These are phyloP conservation scores for Casaregolazyma suthepensis DNA, from an alignment of 1,139 yeast species.

Conservation along the genomic window DNA sequence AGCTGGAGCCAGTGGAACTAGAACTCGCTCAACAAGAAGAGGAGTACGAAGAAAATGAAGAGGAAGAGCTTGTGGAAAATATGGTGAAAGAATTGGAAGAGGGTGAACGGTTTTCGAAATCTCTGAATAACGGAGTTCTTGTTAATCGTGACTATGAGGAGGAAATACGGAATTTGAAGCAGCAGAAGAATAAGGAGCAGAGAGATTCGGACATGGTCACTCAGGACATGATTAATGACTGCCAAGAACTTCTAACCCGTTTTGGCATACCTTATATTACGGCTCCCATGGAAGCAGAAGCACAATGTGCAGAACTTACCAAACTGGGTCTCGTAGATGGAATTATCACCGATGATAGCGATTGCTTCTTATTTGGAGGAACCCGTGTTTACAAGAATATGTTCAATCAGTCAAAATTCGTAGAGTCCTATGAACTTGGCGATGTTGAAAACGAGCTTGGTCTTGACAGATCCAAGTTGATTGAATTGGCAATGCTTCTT, in stretches of 20 bases:
- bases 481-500: slow-evolving; percentile 71
- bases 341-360: slow-evolving; percentile 94
- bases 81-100: slow-evolving; percentile 65
- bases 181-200: slow-evolving; percentile 57
- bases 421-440: slow-evolving; percentile 67
- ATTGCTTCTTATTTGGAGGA: slow-evolving; percentile 93
- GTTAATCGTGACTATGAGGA: slow-evolving; percentile 41
- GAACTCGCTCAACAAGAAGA: slow-evolving; percentile 31
- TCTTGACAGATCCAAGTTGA: slow-evolving; percentile 53
- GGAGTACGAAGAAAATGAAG: slow-evolving; percentile 67
- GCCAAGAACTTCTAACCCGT: slow-evolving; percentile 74
- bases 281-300: slow-evolving; percentile 98
- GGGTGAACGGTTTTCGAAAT: slow-evolving; percentile 55
- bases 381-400: slow-evolving; percentile 78
- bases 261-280: slow-evolving; percentile 93
- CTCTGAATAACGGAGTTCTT: slow-evolving; percentile 32
- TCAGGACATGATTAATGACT: slow-evolving; percentile 76
- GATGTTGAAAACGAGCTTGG: slow-evolving; percentile 65
- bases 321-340: slow-evolving; percentile 78
- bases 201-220: slow-evolving; percentile 93
- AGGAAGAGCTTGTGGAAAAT: slow-evolving; percentile 55
- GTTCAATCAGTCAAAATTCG: slow-evolving; percentile 90
- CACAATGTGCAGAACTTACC: slow-evolving; percentile 83
- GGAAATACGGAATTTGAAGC: slow-evolving; percentile 44
- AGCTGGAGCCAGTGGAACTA: slow-evolving; percentile 9